Conservation (phyloP, 352 stramenopile species). For the Aphanomyces cochlioides region DNA sequence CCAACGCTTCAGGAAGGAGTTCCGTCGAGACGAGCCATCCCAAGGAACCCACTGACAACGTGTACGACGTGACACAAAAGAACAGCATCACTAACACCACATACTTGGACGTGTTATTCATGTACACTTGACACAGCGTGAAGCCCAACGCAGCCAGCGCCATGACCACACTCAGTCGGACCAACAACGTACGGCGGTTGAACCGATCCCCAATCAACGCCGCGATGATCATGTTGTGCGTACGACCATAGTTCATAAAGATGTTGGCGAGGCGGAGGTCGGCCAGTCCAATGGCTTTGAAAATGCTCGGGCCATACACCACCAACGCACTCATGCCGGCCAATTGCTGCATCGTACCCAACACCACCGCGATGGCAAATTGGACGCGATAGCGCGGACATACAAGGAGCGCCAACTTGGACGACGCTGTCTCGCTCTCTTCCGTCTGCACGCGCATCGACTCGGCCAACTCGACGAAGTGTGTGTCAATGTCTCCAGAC, state of each 20-base stretch:
- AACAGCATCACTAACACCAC: background rate
- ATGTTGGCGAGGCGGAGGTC: background rate
- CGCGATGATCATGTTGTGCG: background rate
- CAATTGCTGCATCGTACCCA: background rate
- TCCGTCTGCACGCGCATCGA: background rate
- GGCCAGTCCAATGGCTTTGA: background rate
- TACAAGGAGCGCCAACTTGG: background rate
- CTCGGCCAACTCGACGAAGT: background rate
- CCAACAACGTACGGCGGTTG: background rate
- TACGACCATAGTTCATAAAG: background rate
- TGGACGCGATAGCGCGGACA: background rate
- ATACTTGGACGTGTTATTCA: background rate
- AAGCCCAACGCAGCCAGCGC: background rate
- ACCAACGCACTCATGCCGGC: background rate
- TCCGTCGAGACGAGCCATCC: background rate
- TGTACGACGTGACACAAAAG: background rate
- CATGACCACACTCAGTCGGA: background rate
- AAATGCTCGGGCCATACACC: background rate
- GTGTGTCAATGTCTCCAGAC: background rate
- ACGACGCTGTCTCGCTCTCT: background rate
- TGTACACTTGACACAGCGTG: background rate
- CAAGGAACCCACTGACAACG: background rate
- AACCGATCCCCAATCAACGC: background rate
- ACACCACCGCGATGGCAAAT: background rate
- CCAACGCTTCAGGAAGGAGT: background rate